Percentiles rank a stretch among this genome's conserved stretches.
Evolutionary conservation across 2,329 filamentous ascomycete species (phyloP).

Genomic region (Rhinocladiella similis): DNA sequence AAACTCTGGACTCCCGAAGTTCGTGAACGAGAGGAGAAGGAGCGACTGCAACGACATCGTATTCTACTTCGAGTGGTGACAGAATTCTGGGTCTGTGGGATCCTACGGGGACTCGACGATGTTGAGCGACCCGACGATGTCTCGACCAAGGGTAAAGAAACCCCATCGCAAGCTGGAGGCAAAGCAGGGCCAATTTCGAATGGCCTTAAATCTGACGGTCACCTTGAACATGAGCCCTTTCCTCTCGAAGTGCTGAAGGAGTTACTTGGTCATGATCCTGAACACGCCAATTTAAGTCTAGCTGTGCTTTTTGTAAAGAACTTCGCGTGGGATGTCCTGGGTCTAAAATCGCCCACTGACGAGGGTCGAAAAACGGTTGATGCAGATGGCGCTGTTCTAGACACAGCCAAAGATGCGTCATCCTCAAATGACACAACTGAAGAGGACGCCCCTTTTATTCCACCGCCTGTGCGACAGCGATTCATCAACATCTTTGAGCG

Average conservation of each 20-base stretch:
- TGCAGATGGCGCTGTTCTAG: constrained; percentile 70
- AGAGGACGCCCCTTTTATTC: constrained; percentile 72
- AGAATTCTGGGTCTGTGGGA: constrained; percentile 91
- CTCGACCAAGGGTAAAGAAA: constrained; percentile 56
- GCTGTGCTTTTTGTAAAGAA: constrained; percentile 95
- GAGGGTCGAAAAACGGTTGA: constrained; percentile 83
- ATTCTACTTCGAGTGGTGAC: constrained; percentile 86
- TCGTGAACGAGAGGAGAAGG: constrained; percentile 93
- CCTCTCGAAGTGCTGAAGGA: constrained; percentile 98
- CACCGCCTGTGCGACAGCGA: constrained; percentile 75
- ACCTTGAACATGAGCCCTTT: constrained; percentile 80
- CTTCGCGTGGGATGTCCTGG: constrained; percentile 93
- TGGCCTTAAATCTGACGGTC: constrained; percentile 56
- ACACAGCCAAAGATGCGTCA: constrained; percentile 50
- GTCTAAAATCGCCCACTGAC: constrained; percentile 68
- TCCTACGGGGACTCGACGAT: constrained; percentile 77
- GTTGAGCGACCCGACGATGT: constrained; percentile 65
- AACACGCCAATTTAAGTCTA: constrained; percentile 86
- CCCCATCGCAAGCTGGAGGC: constrained; percentile 35
- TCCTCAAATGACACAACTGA: constrained; percentile 36
- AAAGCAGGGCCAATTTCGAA: constrained; percentile 65
- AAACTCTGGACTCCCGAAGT: constrained; percentile 78
- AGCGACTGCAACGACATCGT: constrained; percentile 81
- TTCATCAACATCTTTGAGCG: constrained; percentile 82
- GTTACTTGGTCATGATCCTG: constrained; percentile 86